Percentiles rank a stretch among this genome's conserved stretches.
Conservation (phyloP, 140 eudicot species). For the Bidens hawaiensis region DNA sequence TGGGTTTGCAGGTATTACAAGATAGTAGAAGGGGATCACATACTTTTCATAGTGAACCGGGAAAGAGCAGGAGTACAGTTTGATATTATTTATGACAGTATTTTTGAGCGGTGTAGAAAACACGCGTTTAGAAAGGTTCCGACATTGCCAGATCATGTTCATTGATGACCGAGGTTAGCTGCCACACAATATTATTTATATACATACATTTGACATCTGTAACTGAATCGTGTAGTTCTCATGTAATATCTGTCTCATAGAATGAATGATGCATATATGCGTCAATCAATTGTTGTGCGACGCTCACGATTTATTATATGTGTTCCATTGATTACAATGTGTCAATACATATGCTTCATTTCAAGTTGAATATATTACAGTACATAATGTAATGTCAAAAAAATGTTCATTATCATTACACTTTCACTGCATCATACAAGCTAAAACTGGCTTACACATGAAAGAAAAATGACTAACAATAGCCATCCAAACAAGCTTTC, state of each 20-base stretch:
- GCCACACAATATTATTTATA: background rate
- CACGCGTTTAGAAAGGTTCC: slow-evolving; percentile 78
- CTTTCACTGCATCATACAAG: slow-evolving; percentile 9
- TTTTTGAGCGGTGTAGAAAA: slow-evolving; percentile 92
- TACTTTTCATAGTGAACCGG: slow-evolving; percentile 82
- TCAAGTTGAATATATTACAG: too few species aligned
- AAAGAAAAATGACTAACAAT: too few species aligned
- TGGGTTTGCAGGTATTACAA: slow-evolving; percentile 83
- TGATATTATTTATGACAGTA: slow-evolving; percentile 89
- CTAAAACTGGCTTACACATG: slow-evolving; percentile 8
- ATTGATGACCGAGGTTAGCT: slow-evolving; percentile 11
- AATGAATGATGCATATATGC: slow-evolving; percentile 13
- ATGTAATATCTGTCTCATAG: slow-evolving; percentile 6
- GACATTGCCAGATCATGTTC: slow-evolving; percentile 64
- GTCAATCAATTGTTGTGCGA: slow-evolving; percentile 23
- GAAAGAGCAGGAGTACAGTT: slow-evolving; percentile 98
- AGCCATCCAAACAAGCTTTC: too few species aligned
- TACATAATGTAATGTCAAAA: too few species aligned
- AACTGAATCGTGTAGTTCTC: slow-evolving; percentile 1
- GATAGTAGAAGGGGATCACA: slow-evolving; percentile 88
- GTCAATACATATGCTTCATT: slow-evolving; percentile 8
- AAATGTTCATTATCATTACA: too few species aligned
- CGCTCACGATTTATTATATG: slow-evolving; percentile 15
- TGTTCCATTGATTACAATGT: background rate
- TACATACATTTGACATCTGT: slow-evolving; percentile 11